Evolutionary conservation across 768 basidiomycete species (phyloP), one percentile per base, ranked within the genome.

Genomic region (Pleurotus cornucopiae): DNA sequence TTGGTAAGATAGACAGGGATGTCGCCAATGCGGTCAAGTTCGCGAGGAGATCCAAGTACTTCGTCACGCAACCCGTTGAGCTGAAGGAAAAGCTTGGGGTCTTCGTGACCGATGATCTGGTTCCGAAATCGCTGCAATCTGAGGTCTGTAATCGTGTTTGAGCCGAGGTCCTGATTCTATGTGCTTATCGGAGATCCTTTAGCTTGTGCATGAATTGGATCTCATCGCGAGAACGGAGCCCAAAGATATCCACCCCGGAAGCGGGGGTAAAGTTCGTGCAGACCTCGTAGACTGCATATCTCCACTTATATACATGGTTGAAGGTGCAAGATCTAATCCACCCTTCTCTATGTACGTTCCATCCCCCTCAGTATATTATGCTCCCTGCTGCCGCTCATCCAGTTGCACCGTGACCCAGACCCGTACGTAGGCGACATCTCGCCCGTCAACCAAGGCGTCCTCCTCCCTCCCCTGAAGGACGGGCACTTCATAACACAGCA

Each of bases 241-340:
- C 3, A 41, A 40, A 41, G 60, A 61, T 26, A 59, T 57, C 26
- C 60, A 61, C 49, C 60, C 60, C 21, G 55, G 59, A 23, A 60
- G 55, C 12, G 40, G 40, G 13, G 59, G 59, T n/a, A 59, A 59
- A 30, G 60, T 61, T 38, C 16, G 43, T 18, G n/a, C 25, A 16
- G 12, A 5, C 9, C 38, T 14, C 41, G 37, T n/a, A 5, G 18
- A n/a, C 23, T 30, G 13, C 26, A 18, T 3, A 34, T 34, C 11
- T 11, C 11, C 30, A 11, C 30, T 34, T 34, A 34, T 34, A 11
- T 18, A n/a, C 43, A 34, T 11, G 30, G 30, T 13, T 13, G 6
- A 20, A 60, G 58, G 60, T 61, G 3, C 60, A 61, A 57, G 58
- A 61, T 37, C 41, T 61, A 23, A 61, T 61, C 5, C 60, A 61